Evolutionary conservation across 1,139 yeast species (phyloP), one percentile per base, ranked within the genome.

Genomic region (Debaryomycetaceae sp.): DNA sequence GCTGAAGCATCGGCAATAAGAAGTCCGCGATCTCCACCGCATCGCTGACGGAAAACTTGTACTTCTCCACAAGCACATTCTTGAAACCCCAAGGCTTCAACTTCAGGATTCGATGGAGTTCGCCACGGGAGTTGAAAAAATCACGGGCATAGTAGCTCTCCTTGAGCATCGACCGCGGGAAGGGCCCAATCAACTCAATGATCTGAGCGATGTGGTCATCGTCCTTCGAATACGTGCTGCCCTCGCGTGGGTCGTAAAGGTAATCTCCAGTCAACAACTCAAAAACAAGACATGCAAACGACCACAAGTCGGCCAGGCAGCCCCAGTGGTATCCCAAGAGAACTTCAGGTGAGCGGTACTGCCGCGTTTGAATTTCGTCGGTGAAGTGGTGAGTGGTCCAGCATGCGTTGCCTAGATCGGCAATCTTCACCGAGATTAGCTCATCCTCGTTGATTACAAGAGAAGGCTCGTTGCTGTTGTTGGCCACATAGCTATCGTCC

Each of bases 1-100:
- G 55, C 10, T 70, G 58, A 27, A 86, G 64, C 91, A 86, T 81
- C 13, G 94, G 91, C 33, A 68, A 51, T 39, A 86, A 58, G 44
- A 86, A 83, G 39, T 71, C 77, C 25, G 81, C 51, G 39, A 85
- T 59, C 44, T 74, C 71, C 32, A 61, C 51, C 23, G 88, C 75
- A 41, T 75, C 77, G 23, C 61, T 60, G 39, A 57, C 65, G 25
- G 69, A 64, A 47, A 80, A 72, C 41, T 78, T 78, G 52, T 85
- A 86, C 58, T 85, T 68, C 40, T 68, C 74, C 25, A 56, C 51
- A 35, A 68, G 52, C 4, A 68, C 74, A 37, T 65, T 71, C 38
- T 64, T 63, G 37, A 68, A 54, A 1, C 67, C 65, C 75, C 75
- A 68, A 3, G 73, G 72, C 44, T 68, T 68, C 38, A 68, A 54